Evolutionary conservation across 768 basidiomycete genomes (phyloP), one percentile per base, ranked within the genome.

Genomic region (Panaeolus cyanescens): DNA sequence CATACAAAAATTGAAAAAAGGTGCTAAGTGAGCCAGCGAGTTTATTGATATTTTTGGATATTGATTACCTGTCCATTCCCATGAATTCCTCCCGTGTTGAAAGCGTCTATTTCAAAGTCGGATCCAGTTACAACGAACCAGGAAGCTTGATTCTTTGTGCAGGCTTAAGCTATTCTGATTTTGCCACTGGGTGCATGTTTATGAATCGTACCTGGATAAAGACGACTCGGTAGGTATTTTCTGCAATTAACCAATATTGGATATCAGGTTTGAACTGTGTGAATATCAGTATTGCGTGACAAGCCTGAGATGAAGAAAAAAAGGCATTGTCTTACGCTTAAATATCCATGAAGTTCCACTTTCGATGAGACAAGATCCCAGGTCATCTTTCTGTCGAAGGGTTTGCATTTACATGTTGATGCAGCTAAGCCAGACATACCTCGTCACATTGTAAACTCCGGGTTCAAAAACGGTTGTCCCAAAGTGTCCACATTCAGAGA

Each of bases 71-170:
- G 85, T 37, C 85, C 85, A 65, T 86, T 85, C 17, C 86, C 86
- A 66, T 82, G 74, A 57, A 87, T 83, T 2, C 85, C 85, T 32
- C 85, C 85, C 0, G 73, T 76, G 64, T 78, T 77, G 67, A 86
- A 82, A 3, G 80, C 85, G 67, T 86, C 81, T 62, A 87, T 77
- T 17, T 74, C 73, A 59, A 86, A 87, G 72, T 85, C 78, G 32
- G 72, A 72, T 3, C 85, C 85, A 5, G 84, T 84, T 32, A 87
- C 73, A 54, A 86, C 82, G 64, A 87, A 87, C 84, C 85, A 87
- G 8, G 86, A 87, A 1, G 85, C 83, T 74, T 87, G 86, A 63
- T 72, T 80, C 83, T 86, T 55, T 42, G 2, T 22, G n/a, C n/a
- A n/a, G n/a, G n/a, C 39, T 8, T 5, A 22, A n/a, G 56, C 32